Evolutionary conservation across 2,329 filamentous ascomycete genomes (phyloP), one percentile per base, ranked within the genome.

Genomic region (Aspergillus aculeatinus): DNA sequence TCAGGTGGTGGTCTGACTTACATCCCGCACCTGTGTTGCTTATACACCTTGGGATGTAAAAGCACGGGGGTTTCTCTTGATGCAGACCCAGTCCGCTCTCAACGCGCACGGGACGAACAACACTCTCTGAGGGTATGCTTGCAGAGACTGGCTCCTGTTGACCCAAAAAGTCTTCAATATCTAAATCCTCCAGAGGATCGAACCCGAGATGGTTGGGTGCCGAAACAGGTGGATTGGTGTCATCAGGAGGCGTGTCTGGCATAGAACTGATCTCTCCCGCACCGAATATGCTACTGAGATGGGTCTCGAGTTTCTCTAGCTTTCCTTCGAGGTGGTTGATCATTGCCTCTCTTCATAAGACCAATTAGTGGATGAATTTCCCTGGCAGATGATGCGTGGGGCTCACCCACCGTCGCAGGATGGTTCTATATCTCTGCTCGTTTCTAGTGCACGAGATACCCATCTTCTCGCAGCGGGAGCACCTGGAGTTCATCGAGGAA

Each of bases 241-340:
- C 44, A 16, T 54, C 56, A 5, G 48, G 31, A 5, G 52, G 14
- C 19, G 55, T 42, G 33, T 48, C n/a, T 11, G n/a, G 31, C 29
- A 19, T 12, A 10, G 35, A n/a, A 12, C 12, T 44, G 31, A 44
- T 49, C 3, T 55, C 44, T 10, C 19, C 19, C 11, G 64, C 42
- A 25, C 55, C 53, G 33, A 65, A 62, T 2, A 65, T 48, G 12
- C 49, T 57, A 10, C 61, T 56, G 42, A 65, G 44, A 10, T 52
- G 63, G 39, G 58, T 52, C 23, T 65, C 63, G 56, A 65, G 58
- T 11, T 62, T 53, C 51, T 62, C 62, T 23, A 65, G 62, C 19
- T 60, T 64, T 9, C 60, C 55, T 53, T 65, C 63, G 25, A 65
- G 54, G 29, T 63, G 62, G 25, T 64, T 60, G 35, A 65, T 61